Base-by-base conservation (phyloP, 164 flowering plant genomes). In the Houttuynia cordata region DNA sequence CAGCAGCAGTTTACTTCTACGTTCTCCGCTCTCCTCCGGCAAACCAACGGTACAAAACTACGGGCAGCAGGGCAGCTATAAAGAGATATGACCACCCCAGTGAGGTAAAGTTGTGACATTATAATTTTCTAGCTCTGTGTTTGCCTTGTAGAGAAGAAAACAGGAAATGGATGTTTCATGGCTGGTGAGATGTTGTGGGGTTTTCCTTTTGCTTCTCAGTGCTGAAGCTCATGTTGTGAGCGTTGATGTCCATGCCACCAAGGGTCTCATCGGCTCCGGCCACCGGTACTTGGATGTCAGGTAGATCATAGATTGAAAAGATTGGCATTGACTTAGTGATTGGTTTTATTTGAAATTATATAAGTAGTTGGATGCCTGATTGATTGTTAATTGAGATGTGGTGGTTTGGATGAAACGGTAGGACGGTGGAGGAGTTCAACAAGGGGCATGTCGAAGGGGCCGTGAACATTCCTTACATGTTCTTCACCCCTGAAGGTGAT, bases 381-480 rank as follows among this genome's bases (percentile, higher is more conserved):
- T 19, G 24, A 7, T 19, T 42, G 8, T 23, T 5, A 21, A 23
- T 47, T 20, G 56, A n/a, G n/a, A n/a, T n/a, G n/a, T n/a, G 17
- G 7, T 53, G 64, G 50, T 22, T 39, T 30, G 25, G 47, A 40
- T 47, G 14, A 24, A 34, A 30, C 8, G 15, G 39, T 62, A 91
- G 98, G 83, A 83, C 96, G 0, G 79, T 53, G 62, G 98, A 87
- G 71, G 98, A 92, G 71, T 89, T 64, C 70, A 62, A 73, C 37
- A 73, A 73, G 61, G 69, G 83, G 47, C 88, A 79, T 66, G 59
- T 79, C 24, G 79, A 76, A 20, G 58, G 70, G 23, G 83, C 83
- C 9, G 17, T 79, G 61, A 77, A 79, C 57, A 70, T 76, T 63
- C 83, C 83, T 56, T 80, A 76, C 73, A 64, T 80, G 80, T 78